Evolutionary conservation across 164 flowering plant species (phyloP), one percentile per base, ranked within the genome.

Genomic region (Macadamia tetraphylla): DNA sequence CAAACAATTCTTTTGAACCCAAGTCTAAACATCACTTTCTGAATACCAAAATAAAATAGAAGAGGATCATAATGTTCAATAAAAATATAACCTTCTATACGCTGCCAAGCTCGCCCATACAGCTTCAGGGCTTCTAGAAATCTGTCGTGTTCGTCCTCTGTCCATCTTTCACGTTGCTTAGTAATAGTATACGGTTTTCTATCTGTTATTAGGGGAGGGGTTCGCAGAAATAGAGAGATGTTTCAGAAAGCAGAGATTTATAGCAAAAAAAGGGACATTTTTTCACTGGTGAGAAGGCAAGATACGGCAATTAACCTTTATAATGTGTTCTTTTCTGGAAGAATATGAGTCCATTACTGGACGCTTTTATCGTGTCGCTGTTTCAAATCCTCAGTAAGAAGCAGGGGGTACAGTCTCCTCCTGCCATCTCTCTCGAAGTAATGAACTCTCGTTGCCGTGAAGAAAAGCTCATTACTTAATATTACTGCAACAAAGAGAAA

Each of bases 31-130:
- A 30, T n/a, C 6, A 23, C 51, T 29, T 31, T 57, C 29, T 7
- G 6, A 3, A 31, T 59, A 70, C 46, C 64, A 60, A 58, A 10
- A 52, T 2, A 71, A 11, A 15, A 31, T 61, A 60, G n/a, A 17
- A 31, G 56, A 59, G 60, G 32, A 42, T 35, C 40, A 35, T 29
- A 6, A 6, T 9, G 71, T 55, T 46, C 18, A 17, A 14, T 14
- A 15, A 74, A 48, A 71, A 32, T 17, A 72, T 55, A 43, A 91
- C 98, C 98, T 94, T 94, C 97, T 9, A 94, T 91, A n/a, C 85
- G 88, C 80, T 89, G 97, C 98, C 98, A 94, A 71, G 91, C 96
- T 75, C 98, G 84, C 6, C 98, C 98, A 80, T 91, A 78, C 60
- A 94, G 91, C 81, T 87, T 91, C 80, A 94, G 71, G 67, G 98